Base-by-base conservation (phyloP, 139 green algal genomes). In the Micromonas pusilla region DNA sequence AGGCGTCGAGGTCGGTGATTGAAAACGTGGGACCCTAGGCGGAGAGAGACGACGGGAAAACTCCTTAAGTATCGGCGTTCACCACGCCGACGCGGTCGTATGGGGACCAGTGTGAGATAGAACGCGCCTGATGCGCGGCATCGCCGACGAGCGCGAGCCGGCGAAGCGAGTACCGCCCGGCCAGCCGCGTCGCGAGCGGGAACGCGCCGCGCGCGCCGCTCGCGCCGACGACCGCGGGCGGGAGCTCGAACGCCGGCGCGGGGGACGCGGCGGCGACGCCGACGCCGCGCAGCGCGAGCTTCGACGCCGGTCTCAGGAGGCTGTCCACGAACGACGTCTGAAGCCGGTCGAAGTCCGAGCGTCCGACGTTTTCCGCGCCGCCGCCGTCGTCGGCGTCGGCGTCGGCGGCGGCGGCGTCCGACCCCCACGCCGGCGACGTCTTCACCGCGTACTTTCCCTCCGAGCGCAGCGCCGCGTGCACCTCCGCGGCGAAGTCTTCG, bases 81-180 rank as follows among this genome's bases (percentile, higher is more conserved):
- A n/a, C n/a, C n/a, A n/a, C n/a, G n/a, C n/a, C n/a, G n/a, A n/a
- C n/a, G n/a, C n/a, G n/a, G n/a, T n/a, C n/a, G n/a, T n/a, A n/a
- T n/a, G n/a, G n/a, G n/a, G n/a, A n/a, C n/a, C n/a, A n/a, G n/a
- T n/a, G n/a, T n/a, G n/a, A n/a, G n/a, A n/a, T n/a, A n/a, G n/a
- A n/a, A n/a, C n/a, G n/a, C n/a, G n/a, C n/a, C n/a, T 57, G 70
- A 71, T 87, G 84, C 26, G 84, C 84, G 25, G 84, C 84, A 62
- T 88, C 84, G 25, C 84, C 80, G 19, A 73, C 60, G 30, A 83
- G 80, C 20, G 67, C 80, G 53, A 85, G 28, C 38, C 82, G n/a
- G 9, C 26, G 57, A 1, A 66, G 72, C 1, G 38, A 28, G 65
- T 82, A 82, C 54, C 28, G 30, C 26, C 52, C 34, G 5, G 81